phyloP scores from a whole-genome alignment of 176 grass and related monocot genomes.

The Oryza brachyantha region DNA sequence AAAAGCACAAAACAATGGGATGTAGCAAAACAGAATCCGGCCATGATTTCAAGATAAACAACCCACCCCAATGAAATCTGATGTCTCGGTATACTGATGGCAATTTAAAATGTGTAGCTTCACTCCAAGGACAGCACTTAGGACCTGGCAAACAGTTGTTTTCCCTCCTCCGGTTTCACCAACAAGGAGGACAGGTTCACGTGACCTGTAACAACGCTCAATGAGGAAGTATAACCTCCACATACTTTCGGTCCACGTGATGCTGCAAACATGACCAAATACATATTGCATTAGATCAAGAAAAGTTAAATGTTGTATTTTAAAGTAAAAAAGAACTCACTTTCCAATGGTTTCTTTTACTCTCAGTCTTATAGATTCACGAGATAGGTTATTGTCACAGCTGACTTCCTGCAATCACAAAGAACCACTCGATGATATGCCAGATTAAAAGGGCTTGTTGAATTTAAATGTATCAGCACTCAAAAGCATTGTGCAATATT shows the following conservation, averaged over 20 bases:
- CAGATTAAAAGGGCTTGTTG: not conserved
- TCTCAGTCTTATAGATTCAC: slow-evolving; percentile 47
- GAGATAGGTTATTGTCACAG: slow-evolving; percentile 22
- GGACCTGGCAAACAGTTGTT: slow-evolving; percentile 91
- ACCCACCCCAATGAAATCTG: slow-evolving; percentile 97
- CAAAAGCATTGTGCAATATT: slow-evolving; percentile 3
- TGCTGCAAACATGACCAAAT: slow-evolving; percentile 44
- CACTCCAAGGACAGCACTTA: slow-evolving; percentile 64
- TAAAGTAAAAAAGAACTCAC: slow-evolving; percentile 48
- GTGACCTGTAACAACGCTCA: slow-evolving; percentile 77
- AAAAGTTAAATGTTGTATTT: not conserved
- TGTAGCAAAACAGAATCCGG: slow-evolving; percentile 21
- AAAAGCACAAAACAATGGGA: slow-evolving; percentile 11
- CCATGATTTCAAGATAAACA: slow-evolving; percentile 11
- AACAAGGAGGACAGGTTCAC: slow-evolving; percentile 94
- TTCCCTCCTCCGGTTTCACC: slow-evolving; percentile 96
- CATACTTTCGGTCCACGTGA: slow-evolving; percentile 98
- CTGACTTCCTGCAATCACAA: slow-evolving; percentile 53
- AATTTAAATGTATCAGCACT: not conserved
- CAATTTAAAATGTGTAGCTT: slow-evolving; percentile 94
- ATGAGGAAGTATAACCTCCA: slow-evolving; percentile 89
- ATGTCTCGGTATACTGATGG: slow-evolving; percentile 97
- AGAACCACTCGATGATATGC: slow-evolving; percentile 11
- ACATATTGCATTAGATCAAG: slow-evolving; percentile 7
- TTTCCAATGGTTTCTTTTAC: slow-evolving; percentile 61